Percentiles rank a stretch among this genome's conserved stretches.
Conservation (phyloP, 129 eudicot genomes). For the Solidago caesia region DNA sequence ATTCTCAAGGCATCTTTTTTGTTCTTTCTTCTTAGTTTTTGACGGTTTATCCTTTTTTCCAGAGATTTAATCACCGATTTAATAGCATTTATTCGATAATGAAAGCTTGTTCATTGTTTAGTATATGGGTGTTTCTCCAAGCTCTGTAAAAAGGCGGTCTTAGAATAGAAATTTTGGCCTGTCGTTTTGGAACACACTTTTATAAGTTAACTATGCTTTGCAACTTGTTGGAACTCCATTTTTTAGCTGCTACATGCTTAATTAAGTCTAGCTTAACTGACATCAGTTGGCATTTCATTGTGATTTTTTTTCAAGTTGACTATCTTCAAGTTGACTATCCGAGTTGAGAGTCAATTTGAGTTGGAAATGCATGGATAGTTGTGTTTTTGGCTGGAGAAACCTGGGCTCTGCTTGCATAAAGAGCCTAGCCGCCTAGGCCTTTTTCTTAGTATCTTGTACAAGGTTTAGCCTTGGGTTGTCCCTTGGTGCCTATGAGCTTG, state of each 20-base stretch:
- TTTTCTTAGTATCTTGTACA: background rate
- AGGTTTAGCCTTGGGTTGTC: background rate
- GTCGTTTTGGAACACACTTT: slow-evolving; percentile 12
- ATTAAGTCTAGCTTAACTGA: background rate
- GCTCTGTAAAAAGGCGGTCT: slow-evolving; percentile 14
- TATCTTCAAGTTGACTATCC: background rate
- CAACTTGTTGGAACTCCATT: slow-evolving; percentile 2
- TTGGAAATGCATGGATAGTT: background rate
- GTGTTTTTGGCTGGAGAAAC: background rate
- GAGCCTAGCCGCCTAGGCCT: background rate
- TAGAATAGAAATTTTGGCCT: slow-evolving; percentile 18
- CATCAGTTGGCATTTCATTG: background rate
- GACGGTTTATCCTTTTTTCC: background rate
- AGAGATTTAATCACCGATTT: slow-evolving; percentile 11
- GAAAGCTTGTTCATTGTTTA: slow-evolving; percentile 16
- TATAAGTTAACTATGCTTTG: slow-evolving; percentile 18
- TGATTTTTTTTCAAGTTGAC: background rate
- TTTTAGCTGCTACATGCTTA: background rate
- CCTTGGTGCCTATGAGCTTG: too few relatives aligned
- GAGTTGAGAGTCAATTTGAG: background rate
- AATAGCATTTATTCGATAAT: background rate
- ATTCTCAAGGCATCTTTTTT: slow-evolving; percentile 4
- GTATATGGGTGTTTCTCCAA: slow-evolving; percentile 19
- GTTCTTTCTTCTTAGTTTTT: slow-evolving; percentile 9
- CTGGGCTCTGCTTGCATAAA: background rate